These are phyloP conservation scores for Scheffersomyces quercinus DNA, from an alignment of 1,139 yeast genomes.

Conservation along the genomic window DNA sequence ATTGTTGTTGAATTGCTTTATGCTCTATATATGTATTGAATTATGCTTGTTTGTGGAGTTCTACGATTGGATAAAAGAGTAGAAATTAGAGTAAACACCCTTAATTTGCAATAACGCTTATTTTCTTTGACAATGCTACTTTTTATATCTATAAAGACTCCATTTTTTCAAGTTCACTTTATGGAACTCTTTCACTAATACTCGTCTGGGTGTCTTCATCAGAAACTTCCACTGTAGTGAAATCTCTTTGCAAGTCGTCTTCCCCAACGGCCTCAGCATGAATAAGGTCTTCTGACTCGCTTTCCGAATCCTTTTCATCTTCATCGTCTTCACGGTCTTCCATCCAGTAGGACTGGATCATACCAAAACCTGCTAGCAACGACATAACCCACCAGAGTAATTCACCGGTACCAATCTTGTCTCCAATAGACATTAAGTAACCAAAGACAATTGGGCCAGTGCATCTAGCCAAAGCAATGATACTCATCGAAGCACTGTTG, in stretches of 20 bases:
- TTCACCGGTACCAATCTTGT: conserved; percentile 15
- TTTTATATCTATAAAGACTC: too few species aligned
- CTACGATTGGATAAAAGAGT: too few species aligned
- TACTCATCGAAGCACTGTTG: conserved; percentile 22
- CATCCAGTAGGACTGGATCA: conserved; percentile 17
- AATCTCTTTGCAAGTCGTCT: neutral
- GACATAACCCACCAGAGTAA: conserved; percentile 23
- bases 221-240: neutral
- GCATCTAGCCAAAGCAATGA: conserved; percentile 22
- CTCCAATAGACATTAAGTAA: conserved; percentile 19
- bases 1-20: too few species aligned
- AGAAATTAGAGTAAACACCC: too few species aligned
- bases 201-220: neutral
- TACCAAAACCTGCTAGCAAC: conserved; percentile 16
- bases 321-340: conserved; percentile 16
- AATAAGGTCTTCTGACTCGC: neutral
- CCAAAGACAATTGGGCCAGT: conserved; percentile 23
- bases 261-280: neutral
- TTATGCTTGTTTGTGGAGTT: too few species aligned
- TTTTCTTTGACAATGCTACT: too few species aligned
- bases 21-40: too few species aligned
- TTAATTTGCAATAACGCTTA: too few species aligned
- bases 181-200: too few species aligned
- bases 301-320: neutral
- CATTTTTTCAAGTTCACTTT: too few species aligned